A percentile compares a stretch with the other conserved stretches of the same genome.
Evolutionary conservation across 2,329 filamentous ascomycete species (phyloP).

Genomic region (Lithohypha guttulata): DNA sequence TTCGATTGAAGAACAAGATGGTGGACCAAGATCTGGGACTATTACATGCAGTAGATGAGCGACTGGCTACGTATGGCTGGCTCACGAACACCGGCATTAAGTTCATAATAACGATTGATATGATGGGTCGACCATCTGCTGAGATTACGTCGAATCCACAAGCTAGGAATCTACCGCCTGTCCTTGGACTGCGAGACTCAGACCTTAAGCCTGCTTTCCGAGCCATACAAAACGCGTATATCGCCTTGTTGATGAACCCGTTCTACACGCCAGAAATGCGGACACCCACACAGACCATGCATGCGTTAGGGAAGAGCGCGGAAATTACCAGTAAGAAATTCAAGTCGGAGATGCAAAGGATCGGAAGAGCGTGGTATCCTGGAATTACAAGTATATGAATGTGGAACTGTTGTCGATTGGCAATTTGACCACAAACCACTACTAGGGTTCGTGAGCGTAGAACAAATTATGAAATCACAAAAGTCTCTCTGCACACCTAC

Average conservation of each 20-base stretch:
- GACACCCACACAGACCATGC: slow-evolving; percentile 45
- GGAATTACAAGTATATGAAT: slow-evolving; percentile 40
- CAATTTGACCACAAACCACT: too few relatives aligned
- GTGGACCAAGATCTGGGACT: slow-evolving; percentile 79
- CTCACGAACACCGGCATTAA: slow-evolving; percentile 92
- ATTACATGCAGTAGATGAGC: slow-evolving; percentile 85
- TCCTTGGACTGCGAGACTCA: slow-evolving; percentile 65
- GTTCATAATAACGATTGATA: slow-evolving; percentile 82
- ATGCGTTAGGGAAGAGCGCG: slow-evolving; percentile 36
- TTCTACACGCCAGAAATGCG: slow-evolving; percentile 89
- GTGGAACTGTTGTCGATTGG: too few relatives aligned
- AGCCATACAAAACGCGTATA: slow-evolving; percentile 86
- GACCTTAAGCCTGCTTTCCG: slow-evolving; percentile 85
- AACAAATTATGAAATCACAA: too few relatives aligned
- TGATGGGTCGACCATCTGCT: slow-evolving; percentile 56
- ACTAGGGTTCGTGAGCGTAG: too few relatives aligned
- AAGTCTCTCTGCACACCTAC: too few relatives aligned
- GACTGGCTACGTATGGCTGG: slow-evolving; percentile 88
- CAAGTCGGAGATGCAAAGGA: slow-evolving; percentile 67
- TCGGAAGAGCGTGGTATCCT: slow-evolving; percentile 76
- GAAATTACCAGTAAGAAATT: slow-evolving; percentile 77
- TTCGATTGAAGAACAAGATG: slow-evolving; percentile 62
- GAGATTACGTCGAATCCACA: slow-evolving; percentile 20
- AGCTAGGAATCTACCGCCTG: slow-evolving; percentile 29
- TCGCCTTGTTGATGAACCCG: slow-evolving; percentile 78